These are phyloP conservation scores for Septoria linicola DNA, from an alignment of 2,329 filamentous ascomycete species.

Conservation along the genomic window DNA sequence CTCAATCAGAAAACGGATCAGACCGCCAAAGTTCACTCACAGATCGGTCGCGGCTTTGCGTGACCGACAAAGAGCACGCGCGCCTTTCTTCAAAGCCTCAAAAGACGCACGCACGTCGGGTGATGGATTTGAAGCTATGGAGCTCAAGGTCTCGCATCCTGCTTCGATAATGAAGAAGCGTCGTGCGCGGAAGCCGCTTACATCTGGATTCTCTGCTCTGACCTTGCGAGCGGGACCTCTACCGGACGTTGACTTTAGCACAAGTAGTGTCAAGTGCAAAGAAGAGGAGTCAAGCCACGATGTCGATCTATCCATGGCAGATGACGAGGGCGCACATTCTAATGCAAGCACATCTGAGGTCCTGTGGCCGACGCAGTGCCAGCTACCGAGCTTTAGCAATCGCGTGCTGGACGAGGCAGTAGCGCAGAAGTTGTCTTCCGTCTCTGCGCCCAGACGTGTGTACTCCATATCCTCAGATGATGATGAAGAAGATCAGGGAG, in stretches of 20 bases:
- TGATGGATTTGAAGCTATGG: conserved; percentile 28
- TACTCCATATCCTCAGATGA: conserved; percentile 27
- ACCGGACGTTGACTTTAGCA: conserved; percentile 30
- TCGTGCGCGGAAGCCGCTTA: conserved; percentile 4
- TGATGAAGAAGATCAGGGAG: conserved; percentile 20
- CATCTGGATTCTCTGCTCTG: conserved; percentile 21
- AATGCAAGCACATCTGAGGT: neutral
- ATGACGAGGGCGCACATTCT: neutral
- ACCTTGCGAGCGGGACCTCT: conserved; percentile 28
- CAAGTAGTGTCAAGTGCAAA: conserved; percentile 17
- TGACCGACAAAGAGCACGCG: conserved; percentile 15
- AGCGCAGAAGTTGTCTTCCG: conserved; percentile 28
- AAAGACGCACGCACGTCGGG: conserved; percentile 9
- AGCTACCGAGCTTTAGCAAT: conserved; percentile 26
- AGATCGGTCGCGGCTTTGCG: conserved; percentile 22
- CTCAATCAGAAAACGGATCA: conserved; percentile 27
- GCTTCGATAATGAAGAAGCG: neutral
- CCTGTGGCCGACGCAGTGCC: neutral
- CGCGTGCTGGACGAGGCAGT: conserved; percentile 22
- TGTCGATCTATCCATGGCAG: neutral
- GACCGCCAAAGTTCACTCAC: conserved; percentile 23
- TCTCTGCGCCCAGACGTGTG: conserved; percentile 29
- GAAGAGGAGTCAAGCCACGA: neutral
- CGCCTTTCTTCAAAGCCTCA: conserved; percentile 9
- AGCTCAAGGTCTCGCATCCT: conserved; percentile 18